These are phyloP conservation scores for Corymbia citriodora DNA, from an alignment of 441 rosid genomes.

Conservation along the genomic window DNA sequence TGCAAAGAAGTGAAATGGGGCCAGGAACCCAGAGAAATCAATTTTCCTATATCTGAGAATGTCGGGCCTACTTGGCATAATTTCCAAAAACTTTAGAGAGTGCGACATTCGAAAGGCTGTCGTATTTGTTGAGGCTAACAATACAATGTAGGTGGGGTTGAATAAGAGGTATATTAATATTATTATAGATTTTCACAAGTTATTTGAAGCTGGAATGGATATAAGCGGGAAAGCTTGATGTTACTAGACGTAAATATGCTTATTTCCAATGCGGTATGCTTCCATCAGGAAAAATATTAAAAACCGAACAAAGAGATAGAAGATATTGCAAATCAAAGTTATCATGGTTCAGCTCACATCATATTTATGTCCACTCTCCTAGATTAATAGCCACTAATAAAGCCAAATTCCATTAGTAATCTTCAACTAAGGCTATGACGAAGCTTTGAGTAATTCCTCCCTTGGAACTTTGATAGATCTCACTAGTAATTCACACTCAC, in stretches of 20 bases:
- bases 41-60: not conserved
- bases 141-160: rapidly evolving
- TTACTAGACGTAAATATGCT: not conserved
- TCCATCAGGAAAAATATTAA: rapidly evolving
- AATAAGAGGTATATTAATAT: no score
- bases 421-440: rapidly evolving
- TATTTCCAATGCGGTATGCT: not conserved
- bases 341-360: rapidly evolving
- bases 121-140: rapidly evolving
- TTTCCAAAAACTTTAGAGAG: not conserved
- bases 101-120: not conserved
- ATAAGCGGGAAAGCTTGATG: not conserved
- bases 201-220: not conserved
- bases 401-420: not conserved
- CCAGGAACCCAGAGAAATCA: not conserved
- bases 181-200: not conserved
- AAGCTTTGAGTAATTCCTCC: not conserved
- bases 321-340: not conserved
- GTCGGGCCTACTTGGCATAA: not conserved
- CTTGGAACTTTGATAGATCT: rapidly evolving
- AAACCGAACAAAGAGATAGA: rapidly evolving
- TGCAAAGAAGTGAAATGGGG: not conserved
- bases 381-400: rapidly evolving
- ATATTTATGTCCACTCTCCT: rapidly evolving
- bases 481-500: not conserved